These are phyloP conservation scores for Primulina tabacum DNA, from an alignment of 257 asterid genomes.

Conservation along the genomic window DNA sequence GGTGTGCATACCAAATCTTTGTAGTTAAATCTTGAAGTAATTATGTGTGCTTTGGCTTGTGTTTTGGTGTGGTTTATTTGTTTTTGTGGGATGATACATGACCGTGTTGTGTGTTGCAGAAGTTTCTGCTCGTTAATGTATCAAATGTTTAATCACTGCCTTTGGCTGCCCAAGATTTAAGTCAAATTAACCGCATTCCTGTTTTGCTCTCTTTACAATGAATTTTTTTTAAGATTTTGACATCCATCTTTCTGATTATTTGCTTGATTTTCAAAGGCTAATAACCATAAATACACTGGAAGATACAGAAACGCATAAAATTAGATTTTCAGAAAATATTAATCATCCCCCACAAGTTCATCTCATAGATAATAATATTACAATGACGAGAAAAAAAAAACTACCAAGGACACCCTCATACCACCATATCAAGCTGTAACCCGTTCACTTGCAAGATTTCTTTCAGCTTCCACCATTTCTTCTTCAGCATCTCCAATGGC, in stretches of 20 bases:
- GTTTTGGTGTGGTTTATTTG: neutral
- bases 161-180: neutral
- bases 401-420: slow-evolving; percentile 2
- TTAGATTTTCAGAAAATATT: neutral
- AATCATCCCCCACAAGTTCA: neutral
- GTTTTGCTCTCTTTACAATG: too few relatives aligned
- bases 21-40: neutral
- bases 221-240: too few relatives aligned
- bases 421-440: slow-evolving; percentile 31
- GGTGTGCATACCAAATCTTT: slow-evolving; percentile 8
- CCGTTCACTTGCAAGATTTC: slow-evolving; percentile 28
- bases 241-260: neutral
- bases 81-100: neutral
- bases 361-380: neutral
- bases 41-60: neutral
- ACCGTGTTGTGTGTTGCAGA: neutral
- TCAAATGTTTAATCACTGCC: neutral
- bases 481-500: slow-evolving; percentile 25
- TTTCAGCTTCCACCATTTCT: slow-evolving; percentile 37
- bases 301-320: neutral
- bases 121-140: neutral
- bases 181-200: neutral
- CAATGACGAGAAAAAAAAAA: neutral
- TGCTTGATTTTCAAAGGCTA: neutral
- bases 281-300: neutral